Conservation (phyloP, 2,329 filamentous ascomycete genomes). For the Verticillium longisporum region DNA sequence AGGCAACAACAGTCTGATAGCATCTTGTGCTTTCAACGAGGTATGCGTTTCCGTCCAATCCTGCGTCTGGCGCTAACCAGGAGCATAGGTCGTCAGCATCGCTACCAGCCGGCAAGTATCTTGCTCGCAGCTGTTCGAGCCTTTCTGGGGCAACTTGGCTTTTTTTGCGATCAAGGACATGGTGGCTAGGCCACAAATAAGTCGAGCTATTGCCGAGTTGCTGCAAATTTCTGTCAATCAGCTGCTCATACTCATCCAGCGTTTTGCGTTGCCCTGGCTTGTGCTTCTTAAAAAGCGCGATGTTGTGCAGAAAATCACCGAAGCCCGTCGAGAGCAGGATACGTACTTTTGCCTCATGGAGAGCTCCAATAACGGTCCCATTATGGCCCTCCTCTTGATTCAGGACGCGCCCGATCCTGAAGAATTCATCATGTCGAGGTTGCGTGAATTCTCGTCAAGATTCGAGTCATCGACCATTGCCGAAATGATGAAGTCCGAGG, state of each 20-base stretch:
- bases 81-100: slow-evolving; percentile 53
- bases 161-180: slow-evolving; percentile 79
- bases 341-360: slow-evolving; percentile 50
- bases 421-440: slow-evolving; percentile 57
- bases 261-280: slow-evolving; percentile 77
- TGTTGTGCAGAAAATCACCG: slow-evolving; percentile 73
- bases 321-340: slow-evolving; percentile 65
- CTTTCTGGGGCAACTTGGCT: slow-evolving; percentile 84
- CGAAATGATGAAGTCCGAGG: slow-evolving; percentile 66
- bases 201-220: slow-evolving; percentile 72
- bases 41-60: slow-evolving; percentile 29
- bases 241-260: slow-evolving; percentile 69
- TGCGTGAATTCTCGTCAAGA: slow-evolving; percentile 62
- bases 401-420: slow-evolving; percentile 54
- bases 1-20: slow-evolving; percentile 71
- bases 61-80: neutral
- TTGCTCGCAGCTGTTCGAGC: slow-evolving; percentile 65
- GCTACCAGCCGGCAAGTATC: slow-evolving; percentile 58
- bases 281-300: slow-evolving; percentile 73
- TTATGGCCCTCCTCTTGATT: slow-evolving; percentile 51
- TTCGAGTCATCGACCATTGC: slow-evolving; percentile 62
- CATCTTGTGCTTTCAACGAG: slow-evolving; percentile 77
- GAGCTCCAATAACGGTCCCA: slow-evolving; percentile 47
- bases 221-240: slow-evolving; percentile 68
- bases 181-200: slow-evolving; percentile 71